phyloP scores from a whole-genome alignment of 73 alveolate species.

The Tetrahymena malaccensis region DNA sequence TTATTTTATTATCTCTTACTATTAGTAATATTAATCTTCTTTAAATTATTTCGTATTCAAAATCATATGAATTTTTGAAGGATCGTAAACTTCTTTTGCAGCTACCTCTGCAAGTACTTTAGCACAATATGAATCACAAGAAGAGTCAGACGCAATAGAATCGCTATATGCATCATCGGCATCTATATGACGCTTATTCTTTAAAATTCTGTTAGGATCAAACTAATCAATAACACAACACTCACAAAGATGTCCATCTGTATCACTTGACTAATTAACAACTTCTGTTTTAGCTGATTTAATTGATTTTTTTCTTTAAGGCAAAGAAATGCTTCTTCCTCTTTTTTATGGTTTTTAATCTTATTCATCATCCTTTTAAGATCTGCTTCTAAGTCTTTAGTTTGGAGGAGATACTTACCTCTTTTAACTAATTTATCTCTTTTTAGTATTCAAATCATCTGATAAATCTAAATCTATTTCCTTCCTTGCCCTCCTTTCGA shows the following conservation, averaged over 20 bases:
- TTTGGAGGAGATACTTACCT: not conserved
- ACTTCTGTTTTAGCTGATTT: not conserved
- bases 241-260: not conserved
- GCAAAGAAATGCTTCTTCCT: not conserved
- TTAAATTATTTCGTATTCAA: not conserved
- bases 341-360: not conserved
- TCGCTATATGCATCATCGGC: not conserved
- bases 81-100: not conserved
- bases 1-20: not conserved
- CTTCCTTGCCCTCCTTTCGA: not conserved
- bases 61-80: not conserved
- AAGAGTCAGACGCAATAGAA: not conserved
- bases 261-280: not conserved
- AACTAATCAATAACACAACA: not conserved
- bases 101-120: not conserved
- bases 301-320: not conserved
- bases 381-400: not conserved
- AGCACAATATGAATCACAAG: not conserved
- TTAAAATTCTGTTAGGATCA: not conserved
- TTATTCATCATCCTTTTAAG: not conserved
- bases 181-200: not conserved
- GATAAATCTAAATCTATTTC: not conserved
- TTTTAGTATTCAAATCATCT: not conserved
- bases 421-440: not conserved
- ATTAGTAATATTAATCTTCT: not conserved